Evolutionary conservation across 2,329 filamentous ascomycete species (phyloP), one percentile per base, ranked within the genome.

Genomic region (Knufia fluminis): DNA sequence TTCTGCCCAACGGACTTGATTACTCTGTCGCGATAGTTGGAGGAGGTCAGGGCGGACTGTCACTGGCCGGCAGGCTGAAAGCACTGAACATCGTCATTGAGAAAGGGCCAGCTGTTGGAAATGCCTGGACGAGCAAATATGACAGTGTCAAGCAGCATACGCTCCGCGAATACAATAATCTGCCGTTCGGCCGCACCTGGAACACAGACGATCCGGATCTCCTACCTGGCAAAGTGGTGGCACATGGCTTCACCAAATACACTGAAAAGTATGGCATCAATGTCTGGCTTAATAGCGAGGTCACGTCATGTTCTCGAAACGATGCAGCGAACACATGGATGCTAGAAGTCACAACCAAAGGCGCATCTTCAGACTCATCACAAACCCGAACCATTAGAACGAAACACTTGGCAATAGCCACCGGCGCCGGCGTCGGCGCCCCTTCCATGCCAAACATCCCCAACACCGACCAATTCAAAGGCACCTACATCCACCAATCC

Each of bases 121-220:
- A 72, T 47, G 71, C 68, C 39, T 75, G 72, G 72, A 61, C 62
- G 1, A 63, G 67, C 42, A 62, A 72, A 42, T 75, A 75, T 52
- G 67, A 71, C 33, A 69, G 69, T 17, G 61, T 69, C 7, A 67
- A 68, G 10, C 63, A 50, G 28, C 54, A 56, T 35, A 54, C 52
- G 3, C 31, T 50, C 10, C 46, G 47, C 3, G 54, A 56, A 32
- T 46, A 49, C 33, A 54, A 52, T 32, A 60, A 63, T 51, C 51
- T 62, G 19, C 60, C 61, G 2, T 62, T 62, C 28, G 60, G 56
- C 10, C 53, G 54, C 36, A 61, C 58, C 10, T 62, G 61, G 49
- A 50, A 54, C 3, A 44, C 51, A 2, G 47, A 56, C 14, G 57
- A 59, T 33, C 54, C 53, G 14, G 42, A 58, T 22, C 54, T 57